phyloP scores from a whole-genome alignment of 495 filamentous ascomycete genomes.

The Talaromyces liani region DNA sequence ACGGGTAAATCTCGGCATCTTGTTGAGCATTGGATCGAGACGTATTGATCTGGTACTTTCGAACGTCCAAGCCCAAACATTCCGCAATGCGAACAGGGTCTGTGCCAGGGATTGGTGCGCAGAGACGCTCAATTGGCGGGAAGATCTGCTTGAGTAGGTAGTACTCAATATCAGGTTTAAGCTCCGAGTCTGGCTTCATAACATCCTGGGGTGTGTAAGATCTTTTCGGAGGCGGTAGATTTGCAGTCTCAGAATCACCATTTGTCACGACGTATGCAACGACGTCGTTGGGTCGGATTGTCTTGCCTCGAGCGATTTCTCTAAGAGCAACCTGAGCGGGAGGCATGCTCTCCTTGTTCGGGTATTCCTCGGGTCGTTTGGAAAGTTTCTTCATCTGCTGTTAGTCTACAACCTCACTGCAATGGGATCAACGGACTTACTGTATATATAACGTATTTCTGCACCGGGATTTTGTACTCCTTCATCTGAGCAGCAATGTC shows the following conservation, averaged over 20 bases:
- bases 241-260: conserved; percentile 56
- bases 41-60: conserved; percentile 72
- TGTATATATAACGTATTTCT: conserved; percentile 95
- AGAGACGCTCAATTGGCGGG: conserved; percentile 95
- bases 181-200: conserved; percentile 58
- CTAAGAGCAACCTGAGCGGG: conserved; percentile 91
- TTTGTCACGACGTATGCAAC: conserved; percentile 91
- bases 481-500: conserved; percentile 79
- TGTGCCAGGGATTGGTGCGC: conserved; percentile 88
- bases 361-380: conserved; percentile 87
- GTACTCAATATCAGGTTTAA: conserved; percentile 88
- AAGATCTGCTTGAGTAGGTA: conserved; percentile 98
- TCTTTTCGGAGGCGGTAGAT: conserved; percentile 71
- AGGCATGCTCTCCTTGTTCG: conserved; percentile 90
- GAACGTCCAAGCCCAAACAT: conserved; percentile 83
- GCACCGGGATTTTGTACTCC: conserved; percentile 57
- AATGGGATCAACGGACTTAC: conserved; percentile 26
- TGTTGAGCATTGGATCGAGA: conserved; percentile 47
- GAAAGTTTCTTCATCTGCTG: conserved; percentile 61
- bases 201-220: conserved; percentile 84
- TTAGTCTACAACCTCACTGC: conserved; percentile 1
- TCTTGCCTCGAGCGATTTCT: conserved; percentile 80
- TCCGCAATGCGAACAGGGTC: conserved; percentile 82
- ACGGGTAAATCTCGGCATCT: conserved; percentile 59
- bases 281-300: conserved; percentile 84